Evolutionary conservation across 75 land plant genomes (phyloP).

Genomic region (Cunninghamia lanceolata): DNA sequence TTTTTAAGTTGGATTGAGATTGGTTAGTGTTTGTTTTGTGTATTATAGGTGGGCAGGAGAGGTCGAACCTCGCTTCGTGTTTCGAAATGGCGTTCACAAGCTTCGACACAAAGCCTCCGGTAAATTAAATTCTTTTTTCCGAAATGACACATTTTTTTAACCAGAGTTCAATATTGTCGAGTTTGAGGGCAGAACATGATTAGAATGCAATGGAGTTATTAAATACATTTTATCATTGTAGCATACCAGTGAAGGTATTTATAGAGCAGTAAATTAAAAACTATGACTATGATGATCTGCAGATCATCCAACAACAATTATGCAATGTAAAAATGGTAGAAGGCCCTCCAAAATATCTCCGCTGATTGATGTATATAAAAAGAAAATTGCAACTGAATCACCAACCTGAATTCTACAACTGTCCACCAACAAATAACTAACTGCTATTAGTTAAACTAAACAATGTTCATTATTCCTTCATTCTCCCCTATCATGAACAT

Average conservation of each 20-base stretch:
- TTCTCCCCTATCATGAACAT: too few species aligned
- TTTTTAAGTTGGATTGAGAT: neutral
- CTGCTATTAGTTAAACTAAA: too few species aligned
- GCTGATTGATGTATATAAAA: too few species aligned
- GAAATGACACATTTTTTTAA: neutral
- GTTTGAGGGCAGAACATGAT: neutral
- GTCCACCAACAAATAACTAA: too few species aligned
- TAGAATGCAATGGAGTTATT: neutral
- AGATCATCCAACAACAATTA: too few species aligned
- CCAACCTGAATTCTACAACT: too few species aligned
- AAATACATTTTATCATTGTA: neutral
- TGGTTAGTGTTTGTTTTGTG: neutral
- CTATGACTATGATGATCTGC: too few species aligned
- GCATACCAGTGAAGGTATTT: neutral
- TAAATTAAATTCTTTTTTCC: conserved; percentile 6
- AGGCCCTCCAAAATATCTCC: too few species aligned
- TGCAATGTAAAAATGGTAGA: too few species aligned
- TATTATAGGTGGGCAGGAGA: conserved; percentile 93
- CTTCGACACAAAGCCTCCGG: conserved; percentile 90
- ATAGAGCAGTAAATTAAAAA: too few species aligned
- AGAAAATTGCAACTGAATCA: too few species aligned
- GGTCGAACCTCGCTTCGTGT: conserved; percentile 72
- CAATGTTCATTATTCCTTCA: too few species aligned
- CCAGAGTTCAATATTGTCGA: neutral
- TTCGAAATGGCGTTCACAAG: conserved; percentile 81